Evolutionary conservation across 306 rosid genomes (phyloP).

Genomic region (Ormosia semicastrata): DNA sequence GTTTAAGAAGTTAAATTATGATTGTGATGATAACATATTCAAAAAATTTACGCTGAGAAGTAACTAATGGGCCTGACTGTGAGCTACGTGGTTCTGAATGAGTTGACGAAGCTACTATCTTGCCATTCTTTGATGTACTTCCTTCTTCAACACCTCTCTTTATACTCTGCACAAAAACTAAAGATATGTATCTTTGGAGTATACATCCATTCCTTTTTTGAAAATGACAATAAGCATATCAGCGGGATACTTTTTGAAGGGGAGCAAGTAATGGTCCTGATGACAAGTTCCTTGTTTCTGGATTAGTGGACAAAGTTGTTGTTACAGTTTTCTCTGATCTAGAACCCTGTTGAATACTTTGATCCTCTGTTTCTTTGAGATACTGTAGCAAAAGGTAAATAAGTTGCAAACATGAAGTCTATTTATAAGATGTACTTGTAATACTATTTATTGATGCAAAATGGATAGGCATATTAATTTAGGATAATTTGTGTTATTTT

Average conservation of each 20-base stretch:
- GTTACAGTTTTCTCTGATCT: neutral
- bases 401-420: too few species aligned
- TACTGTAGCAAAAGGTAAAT: too few species aligned
- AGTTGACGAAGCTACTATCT: neutral
- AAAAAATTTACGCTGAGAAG: neutral
- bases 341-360: neutral
- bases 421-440: too few species aligned
- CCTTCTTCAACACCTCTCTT: neutral
- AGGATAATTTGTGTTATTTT: too few species aligned
- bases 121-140: neutral
- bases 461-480: too few species aligned
- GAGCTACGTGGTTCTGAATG: neutral
- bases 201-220: neutral
- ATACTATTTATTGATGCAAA: too few species aligned
- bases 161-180: constrained; percentile 2
- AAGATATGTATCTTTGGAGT: neutral
- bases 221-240: neutral
- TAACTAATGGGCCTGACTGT: neutral
- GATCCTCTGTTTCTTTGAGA: too few species aligned
- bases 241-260: neutral
- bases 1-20: neutral
- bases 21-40: neutral
- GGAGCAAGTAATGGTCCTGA: neutral
- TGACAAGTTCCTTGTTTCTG: neutral
- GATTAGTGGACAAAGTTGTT: neutral